phyloP scores from a whole-genome alignment of 2,329 filamentous ascomycete species.

The Capronia epimyces region DNA sequence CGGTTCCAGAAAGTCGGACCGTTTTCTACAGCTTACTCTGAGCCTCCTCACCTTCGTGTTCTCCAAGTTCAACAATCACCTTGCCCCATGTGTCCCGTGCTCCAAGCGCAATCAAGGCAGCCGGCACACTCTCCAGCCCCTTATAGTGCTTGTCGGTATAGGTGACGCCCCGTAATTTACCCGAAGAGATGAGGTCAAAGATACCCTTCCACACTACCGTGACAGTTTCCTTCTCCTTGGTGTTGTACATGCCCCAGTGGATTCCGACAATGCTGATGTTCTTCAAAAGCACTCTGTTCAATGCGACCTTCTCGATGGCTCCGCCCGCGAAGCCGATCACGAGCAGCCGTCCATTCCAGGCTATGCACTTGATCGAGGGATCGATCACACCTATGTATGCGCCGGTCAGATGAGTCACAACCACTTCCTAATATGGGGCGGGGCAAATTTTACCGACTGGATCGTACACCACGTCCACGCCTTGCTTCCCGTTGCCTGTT shows the following conservation, averaged over 20 bases:
- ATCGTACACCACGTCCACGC: slow-evolving; percentile 92
- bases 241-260: slow-evolving; percentile 80
- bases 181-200: slow-evolving; percentile 67
- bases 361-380: slow-evolving; percentile 79
- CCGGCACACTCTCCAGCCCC: slow-evolving; percentile 72
- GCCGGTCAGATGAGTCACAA: neutral
- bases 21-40: slow-evolving; percentile 36
- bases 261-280: slow-evolving; percentile 86
- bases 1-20: too few relatives aligned
- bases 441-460: slow-evolving; percentile 59
- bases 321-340: slow-evolving; percentile 87
- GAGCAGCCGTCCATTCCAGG: slow-evolving; percentile 85
- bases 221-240: slow-evolving; percentile 65
- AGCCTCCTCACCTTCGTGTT: slow-evolving; percentile 56
- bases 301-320: slow-evolving; percentile 80
- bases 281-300: slow-evolving; percentile 89
- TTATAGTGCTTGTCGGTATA: slow-evolving; percentile 78
- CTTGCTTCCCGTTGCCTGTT: slow-evolving; percentile 60
- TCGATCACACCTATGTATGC: slow-evolving; percentile 59
- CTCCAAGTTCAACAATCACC: slow-evolving; percentile 81
- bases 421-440: too few relatives aligned
- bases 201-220: slow-evolving; percentile 75
- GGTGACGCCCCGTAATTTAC: slow-evolving; percentile 75
- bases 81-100: slow-evolving; percentile 89
- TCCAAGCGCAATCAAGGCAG: slow-evolving; percentile 70